These are phyloP conservation scores for Podila epigama DNA, from an alignment of 192 early-diverging fungal species.

Conservation along the genomic window DNA sequence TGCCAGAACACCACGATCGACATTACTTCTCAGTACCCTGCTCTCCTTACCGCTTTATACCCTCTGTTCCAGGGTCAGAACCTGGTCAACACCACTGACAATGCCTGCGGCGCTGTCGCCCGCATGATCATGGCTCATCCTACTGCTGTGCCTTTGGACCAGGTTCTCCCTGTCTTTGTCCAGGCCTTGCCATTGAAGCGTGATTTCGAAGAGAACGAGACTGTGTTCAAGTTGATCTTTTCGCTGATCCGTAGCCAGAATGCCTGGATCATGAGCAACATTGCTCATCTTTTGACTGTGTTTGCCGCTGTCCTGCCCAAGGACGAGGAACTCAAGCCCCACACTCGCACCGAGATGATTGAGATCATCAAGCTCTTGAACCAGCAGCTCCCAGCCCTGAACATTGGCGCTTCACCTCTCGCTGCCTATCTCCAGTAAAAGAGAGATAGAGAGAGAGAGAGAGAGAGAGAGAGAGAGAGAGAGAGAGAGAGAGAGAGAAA, in stretches of 20 bases:
- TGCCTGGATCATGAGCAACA: constrained; percentile 58
- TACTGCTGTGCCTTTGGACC: constrained; percentile 71
- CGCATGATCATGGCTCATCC: constrained; percentile 75
- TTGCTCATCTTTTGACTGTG: constrained; percentile 60
- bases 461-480: neutral
- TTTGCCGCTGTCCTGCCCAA: constrained; percentile 64
- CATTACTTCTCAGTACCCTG: constrained; percentile 58
- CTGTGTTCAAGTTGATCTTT: constrained; percentile 77
- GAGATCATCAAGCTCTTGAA: constrained; percentile 63
- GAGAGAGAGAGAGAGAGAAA: too few species aligned
- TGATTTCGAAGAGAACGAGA: constrained; percentile 81
- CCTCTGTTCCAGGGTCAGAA: constrained; percentile 66
- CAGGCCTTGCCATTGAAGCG: constrained; percentile 73
- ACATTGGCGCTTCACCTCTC: constrained; percentile 26
- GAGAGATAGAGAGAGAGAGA: neutral
- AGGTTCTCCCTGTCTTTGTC: constrained; percentile 74
- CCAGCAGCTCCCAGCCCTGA: constrained; percentile 35
- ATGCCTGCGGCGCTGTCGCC: constrained; percentile 82
- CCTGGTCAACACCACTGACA: constrained; percentile 69
- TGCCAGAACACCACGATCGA: constrained; percentile 57
- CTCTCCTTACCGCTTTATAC: constrained; percentile 67
- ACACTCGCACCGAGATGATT: constrained; percentile 62
- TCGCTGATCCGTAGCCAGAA: constrained; percentile 65
- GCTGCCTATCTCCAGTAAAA: constrained; percentile 27
- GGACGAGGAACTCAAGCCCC: constrained; percentile 64